Evolutionary conservation across 2,329 filamentous ascomycete species (phyloP), one percentile per base, ranked within the genome.

Genomic region (Allantophomopsis cytisporea): DNA sequence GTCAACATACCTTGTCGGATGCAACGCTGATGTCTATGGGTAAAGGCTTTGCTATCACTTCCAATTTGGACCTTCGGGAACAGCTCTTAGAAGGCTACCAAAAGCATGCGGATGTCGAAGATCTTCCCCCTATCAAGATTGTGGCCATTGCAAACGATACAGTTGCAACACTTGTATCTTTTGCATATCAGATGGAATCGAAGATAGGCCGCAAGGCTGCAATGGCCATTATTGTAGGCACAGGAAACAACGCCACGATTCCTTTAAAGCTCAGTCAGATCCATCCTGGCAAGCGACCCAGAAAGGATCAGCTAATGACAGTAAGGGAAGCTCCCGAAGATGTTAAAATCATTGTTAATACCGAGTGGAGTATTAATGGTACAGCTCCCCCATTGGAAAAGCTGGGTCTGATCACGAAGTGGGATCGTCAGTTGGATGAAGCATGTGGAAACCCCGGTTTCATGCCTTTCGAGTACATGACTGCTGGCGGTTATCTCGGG

Each of bases 401-500:
- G 17, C 60, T 78, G 15, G 63, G 65, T 1, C 66, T 88, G 36
- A 72, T 84, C 38, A 87, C 73, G 8, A 61, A 61, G 30, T 89
- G 83, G 83, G 84, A 91, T 50, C 59, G 64, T 8, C 60, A 68
- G 42, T 66, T 91, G 5, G 82, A 87, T 48, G 59, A 59, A 4
- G 70, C 76, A 35, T 80, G 78, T 48, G 78, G 84, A 49, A 65
- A 64, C 6, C 88, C 88, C 2, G 88, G 87, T 33, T 87, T 95
- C 62, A 88, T 95, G 62, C 80, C 85, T 1, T 95, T 94, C 48
- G 89, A 96, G 66, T 95, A 95, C 67, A 94, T 95, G 84, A 88
- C 93, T 54, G 85, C 88, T 1, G 89, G 89, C 43, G 71, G 94
- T 33, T 96, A 95, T 58, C 73, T 95, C 2, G 89, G 89, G 47